These are phyloP conservation scores for Chimonanthus praecox DNA, from an alignment of 164 flowering plant species.

Conservation along the genomic window DNA sequence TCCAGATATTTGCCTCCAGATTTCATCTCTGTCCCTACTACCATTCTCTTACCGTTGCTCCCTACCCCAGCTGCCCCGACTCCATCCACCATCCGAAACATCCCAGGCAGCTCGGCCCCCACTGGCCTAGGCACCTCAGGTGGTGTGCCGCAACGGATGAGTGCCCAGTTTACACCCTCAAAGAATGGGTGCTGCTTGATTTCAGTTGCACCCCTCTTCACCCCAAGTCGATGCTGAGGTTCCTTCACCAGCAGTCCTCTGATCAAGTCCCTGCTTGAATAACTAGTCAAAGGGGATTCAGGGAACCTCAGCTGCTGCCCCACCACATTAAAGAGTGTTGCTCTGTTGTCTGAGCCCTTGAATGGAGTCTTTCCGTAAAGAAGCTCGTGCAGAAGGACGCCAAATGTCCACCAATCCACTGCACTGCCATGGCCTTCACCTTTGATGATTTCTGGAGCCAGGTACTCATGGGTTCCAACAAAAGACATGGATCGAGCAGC, in stretches of 20 bases:
- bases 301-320: conserved; percentile 65
- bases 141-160: conserved; percentile 57
- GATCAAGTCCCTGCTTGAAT: conserved; percentile 52
- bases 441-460: conserved; percentile 75
- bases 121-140: conserved; percentile 45
- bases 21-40: conserved; percentile 27
- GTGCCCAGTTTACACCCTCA: conserved; percentile 75
- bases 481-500: conserved; percentile 78
- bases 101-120: conserved; percentile 22
- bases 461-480: conserved; percentile 78
- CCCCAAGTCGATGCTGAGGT: conserved; percentile 61
- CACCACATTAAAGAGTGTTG: conserved; percentile 59
- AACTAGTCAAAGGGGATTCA: conserved; percentile 40
- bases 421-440: conserved; percentile 87
- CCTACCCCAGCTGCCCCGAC: conserved; percentile 17
- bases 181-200: conserved; percentile 74
- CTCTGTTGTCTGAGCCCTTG: conserved; percentile 59
- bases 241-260: conserved; percentile 53
- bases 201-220: conserved; percentile 62
- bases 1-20: conserved; percentile 32
- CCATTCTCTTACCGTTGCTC: conserved; percentile 25
- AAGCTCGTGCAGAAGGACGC: conserved; percentile 64
- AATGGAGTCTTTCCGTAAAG: conserved; percentile 81
- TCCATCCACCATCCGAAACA: conserved; percentile 17
- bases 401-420: conserved; percentile 90